Evolutionary conservation across 208 protist genomes (phyloP), one percentile per base, ranked within the genome.

Genomic region (Acanthamoeba castellanii): DNA sequence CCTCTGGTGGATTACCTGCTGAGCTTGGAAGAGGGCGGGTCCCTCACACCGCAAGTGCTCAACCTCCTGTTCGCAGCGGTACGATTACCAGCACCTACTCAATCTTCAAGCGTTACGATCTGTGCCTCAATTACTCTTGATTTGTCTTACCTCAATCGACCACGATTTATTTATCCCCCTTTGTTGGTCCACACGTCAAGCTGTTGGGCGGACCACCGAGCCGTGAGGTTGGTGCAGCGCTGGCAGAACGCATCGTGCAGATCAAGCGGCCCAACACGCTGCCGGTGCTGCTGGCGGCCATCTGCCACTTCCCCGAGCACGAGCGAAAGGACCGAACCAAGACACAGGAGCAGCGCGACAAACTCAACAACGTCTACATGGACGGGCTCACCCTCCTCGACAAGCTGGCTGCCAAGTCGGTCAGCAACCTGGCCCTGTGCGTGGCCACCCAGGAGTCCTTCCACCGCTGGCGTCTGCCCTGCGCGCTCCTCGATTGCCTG

Each of bases 321-420:
- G 74, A 84, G 32, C 74, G 74, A 5, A 45, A 55, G 25, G 74
- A 84, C 45, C 7, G 74, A 8, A 84, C 42, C 74, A 45, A 84
- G 42, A 84, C 74, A 37, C 74, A 84, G 45, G 74, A 84, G 42
- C 74, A 84, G 42, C 34, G 74, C 5, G 74, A 84, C 74, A 84
- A 84, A 55, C 74, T 84, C 34, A 84, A 84, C 42, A 84, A 84
- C 25, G 74, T 84, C 74, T 84, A 84, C 45, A 84, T 84, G 74
- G 74, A 84, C 25, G 74, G 74, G 25, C 74, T 84, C 18, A 84
- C 74, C 34, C 45, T 84, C n/a, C 74, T 84, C 74, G 74, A 84
- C 34, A 84, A 84, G 74, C 74, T 84, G 20, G 74, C 74, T 57
- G 45, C 74, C 34, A 84, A 84, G 42, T 84, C 74, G 32, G 34